These are phyloP conservation scores for Magnusiomyces tetraspermus DNA, from an alignment of 1,139 yeast species.

Conservation along the genomic window DNA sequence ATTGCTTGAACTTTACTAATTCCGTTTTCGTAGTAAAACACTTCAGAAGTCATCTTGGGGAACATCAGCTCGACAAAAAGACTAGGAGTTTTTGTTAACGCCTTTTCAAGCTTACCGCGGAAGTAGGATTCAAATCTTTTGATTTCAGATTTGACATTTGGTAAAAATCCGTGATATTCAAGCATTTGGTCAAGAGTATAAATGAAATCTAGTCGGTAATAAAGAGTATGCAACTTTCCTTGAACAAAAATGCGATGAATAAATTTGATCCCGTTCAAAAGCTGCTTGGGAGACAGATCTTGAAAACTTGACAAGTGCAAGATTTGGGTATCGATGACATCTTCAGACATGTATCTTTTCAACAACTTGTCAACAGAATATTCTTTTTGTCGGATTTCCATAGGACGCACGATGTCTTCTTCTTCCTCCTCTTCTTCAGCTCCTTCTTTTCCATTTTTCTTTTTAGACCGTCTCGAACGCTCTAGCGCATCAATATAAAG, in stretches of 20 bases:
- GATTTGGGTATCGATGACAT: conserved; percentile 43
- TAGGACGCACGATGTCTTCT: conserved; percentile 35
- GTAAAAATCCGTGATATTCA: conserved; percentile 8
- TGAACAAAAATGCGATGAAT: conserved; percentile 65
- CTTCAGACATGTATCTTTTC: conserved; percentile 34
- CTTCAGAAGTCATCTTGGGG: conserved; percentile 1
- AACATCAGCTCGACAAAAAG: conserved; percentile 4
- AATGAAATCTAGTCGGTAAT: conserved; percentile 71
- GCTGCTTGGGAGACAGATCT: conserved; percentile 52
- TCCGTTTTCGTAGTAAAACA: background rate
- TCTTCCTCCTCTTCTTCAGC: conserved; percentile 41
- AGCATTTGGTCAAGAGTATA: conserved; percentile 42
- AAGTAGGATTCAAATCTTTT: conserved; percentile 59
- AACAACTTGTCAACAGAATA: conserved; percentile 41
- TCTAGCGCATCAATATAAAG: conserved; percentile 46
- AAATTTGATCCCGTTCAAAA: conserved; percentile 58
- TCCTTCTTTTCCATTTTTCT: conserved; percentile 27
- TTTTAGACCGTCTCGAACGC: conserved; percentile 25
- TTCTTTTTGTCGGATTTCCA: conserved; percentile 31
- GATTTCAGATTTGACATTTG: conserved; percentile 22
- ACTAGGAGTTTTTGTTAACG: conserved; percentile 1
- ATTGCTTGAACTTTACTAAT: conserved; percentile 13
- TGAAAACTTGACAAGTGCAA: conserved; percentile 44
- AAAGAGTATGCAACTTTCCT: conserved; percentile 48
- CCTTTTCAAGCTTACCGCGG: conserved; percentile 50